Conservation (phyloP, 208 protist genomes). For the Entamoeba dispar region DNA sequence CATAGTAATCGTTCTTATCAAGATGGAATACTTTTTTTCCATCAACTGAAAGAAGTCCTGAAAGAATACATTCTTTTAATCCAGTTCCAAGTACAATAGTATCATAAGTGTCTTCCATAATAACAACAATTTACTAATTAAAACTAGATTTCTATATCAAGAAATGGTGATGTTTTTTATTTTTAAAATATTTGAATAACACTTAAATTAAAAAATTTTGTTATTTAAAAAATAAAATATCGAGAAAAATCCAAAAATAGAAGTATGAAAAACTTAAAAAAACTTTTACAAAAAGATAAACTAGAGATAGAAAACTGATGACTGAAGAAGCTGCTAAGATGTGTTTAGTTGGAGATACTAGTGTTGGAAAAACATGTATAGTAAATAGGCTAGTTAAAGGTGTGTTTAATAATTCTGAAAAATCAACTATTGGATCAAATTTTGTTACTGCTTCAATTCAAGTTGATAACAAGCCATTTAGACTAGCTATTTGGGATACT, state of each 20-base stretch:
- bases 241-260: too few relatives aligned
- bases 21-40: conserved; percentile 95
- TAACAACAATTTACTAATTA: too few relatives aligned
- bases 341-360: not conserved
- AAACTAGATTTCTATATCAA: too few relatives aligned
- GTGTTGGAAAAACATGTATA: not conserved
- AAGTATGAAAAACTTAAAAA: too few relatives aligned
- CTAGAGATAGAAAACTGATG: not conserved
- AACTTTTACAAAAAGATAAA: not conserved
- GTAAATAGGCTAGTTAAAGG: not conserved
- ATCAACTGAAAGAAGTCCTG: conserved; percentile 58
- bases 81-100: conserved; percentile 93
- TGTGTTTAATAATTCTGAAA: not conserved
- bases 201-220: too few relatives aligned
- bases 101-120: conserved; percentile 68
- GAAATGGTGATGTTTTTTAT: too few relatives aligned
- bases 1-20: conserved; percentile 97
- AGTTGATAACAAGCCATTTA: not conserved
- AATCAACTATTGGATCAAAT: not conserved
- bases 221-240: too few relatives aligned
- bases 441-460: not conserved
- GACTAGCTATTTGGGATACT: not conserved
- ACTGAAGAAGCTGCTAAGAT: not conserved
- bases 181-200: too few relatives aligned
- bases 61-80: conserved; percentile 83